phyloP scores from a whole-genome alignment of 129 eudicot species.

The Dittrichia graveolens region DNA sequence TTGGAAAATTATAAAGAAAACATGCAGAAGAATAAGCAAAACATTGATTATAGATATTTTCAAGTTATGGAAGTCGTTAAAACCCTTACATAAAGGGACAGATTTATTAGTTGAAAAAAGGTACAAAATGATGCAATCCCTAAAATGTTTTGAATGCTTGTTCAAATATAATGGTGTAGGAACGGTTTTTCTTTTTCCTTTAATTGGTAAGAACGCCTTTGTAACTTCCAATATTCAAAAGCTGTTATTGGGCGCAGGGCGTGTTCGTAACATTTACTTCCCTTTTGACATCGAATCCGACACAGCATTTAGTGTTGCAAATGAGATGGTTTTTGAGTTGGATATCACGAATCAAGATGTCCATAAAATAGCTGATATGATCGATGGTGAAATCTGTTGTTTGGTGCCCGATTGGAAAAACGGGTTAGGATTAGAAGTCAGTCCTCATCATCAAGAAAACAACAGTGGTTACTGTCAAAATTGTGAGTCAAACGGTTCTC shows the following conservation, averaged over 20 bases:
- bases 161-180: too few relatives aligned
- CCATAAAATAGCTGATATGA: conserved; percentile 82
- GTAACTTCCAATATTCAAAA: neutral
- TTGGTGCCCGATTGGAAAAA: conserved; percentile 76
- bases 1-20: neutral
- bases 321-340: conserved; percentile 91
- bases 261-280: conserved; percentile 79
- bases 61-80: neutral
- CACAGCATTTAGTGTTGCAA: conserved; percentile 79
- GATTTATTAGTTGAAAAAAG: too few relatives aligned
- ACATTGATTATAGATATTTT: neutral
- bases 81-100: neutral
- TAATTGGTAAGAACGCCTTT: neutral
- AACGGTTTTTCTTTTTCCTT: too few relatives aligned
- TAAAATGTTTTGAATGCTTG: too few relatives aligned
- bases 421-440: conserved; percentile 41
- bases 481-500: conserved; percentile 32
- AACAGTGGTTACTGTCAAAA: conserved; percentile 36
- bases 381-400: conserved; percentile 63
- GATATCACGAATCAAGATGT: conserved; percentile 88
- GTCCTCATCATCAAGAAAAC: conserved; percentile 22
- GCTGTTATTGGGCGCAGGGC: conserved; percentile 48
- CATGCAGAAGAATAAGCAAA: neutral
- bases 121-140: too few relatives aligned
- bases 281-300: conserved; percentile 78